Base-by-base conservation (phyloP, 2,329 filamentous ascomycete genomes). In the Albifimbria verrucaria region DNA sequence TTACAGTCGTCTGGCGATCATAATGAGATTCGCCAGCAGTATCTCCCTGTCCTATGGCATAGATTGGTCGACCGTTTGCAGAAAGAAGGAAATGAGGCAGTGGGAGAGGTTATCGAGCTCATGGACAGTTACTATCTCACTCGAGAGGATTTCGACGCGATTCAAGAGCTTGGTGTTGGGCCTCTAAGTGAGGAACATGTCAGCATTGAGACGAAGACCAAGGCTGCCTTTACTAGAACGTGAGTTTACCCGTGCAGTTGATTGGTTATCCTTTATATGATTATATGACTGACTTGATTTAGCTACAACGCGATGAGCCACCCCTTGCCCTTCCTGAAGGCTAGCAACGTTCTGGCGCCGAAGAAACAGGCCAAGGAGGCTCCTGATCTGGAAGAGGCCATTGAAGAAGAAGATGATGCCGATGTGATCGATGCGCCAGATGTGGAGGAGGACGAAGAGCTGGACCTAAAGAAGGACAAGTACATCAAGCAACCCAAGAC, bases 121-220 rank as follows among this genome's bases (percentile, higher is more conserved):
- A 97, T 99, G 94, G 94, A 99, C 67, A 92, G 88, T 67, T 99
- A 99, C 72, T 99, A 88, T 70, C 77, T 99, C 53, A 97, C 94
- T 1, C 88, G 89, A 57, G 94, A 99, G 22, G 94, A 99, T 68
- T 96, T 93, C 70, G 94, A 99, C 66, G 88, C 87, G 10, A 91
- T 99, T 62, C 80, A 92, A 68, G 94, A 99, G 72, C 81, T 99
- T 22, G 93, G 92, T 7, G 83, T 99, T 15, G 94, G 93, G 4
- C 83, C 86, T 1, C 92, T 96, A 80, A 81, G 87, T 57, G 85
- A 92, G 70, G 86, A 87, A 18, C 76, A 76, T 1, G 80, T 95
- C 60, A 88, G 86, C 55, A 87, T 97, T 50, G 91, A 96, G 53
- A 79, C 88, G 3, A 89, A 92, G 72, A 88, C 91, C 21, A 99